Conservation (phyloP, 345 rosid genomes). For the Aethionema arabicum region DNA sequence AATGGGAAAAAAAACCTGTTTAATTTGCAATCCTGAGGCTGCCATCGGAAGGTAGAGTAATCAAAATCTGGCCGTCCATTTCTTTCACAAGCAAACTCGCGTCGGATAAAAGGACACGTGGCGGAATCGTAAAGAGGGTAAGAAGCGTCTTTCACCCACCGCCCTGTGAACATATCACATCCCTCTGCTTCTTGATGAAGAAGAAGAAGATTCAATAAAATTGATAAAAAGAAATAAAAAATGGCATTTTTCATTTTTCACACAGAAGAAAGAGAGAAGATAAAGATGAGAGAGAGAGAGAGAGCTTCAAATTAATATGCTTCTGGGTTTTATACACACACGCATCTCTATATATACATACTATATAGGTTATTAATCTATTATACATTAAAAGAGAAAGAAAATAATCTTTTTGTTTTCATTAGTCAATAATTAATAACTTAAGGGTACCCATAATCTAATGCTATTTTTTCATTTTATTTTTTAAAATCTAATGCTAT, state of each 20-base stretch:
- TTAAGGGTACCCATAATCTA: too few species aligned
- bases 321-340: conserved; percentile 29
- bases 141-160: conserved; percentile 63
- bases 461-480: neutral
- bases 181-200: conserved; percentile 18
- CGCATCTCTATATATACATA: conserved; percentile 23
- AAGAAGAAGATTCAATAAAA: conserved; percentile 25
- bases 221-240: conserved; percentile 19
- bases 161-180: conserved; percentile 63
- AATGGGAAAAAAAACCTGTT: conserved; percentile 38
- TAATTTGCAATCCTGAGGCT: conserved; percentile 59
- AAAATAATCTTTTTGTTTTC: neutral
- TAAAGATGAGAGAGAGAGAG: conserved; percentile 14
- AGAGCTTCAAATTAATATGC: conserved; percentile 33
- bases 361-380: neutral
- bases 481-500: conserved; percentile 7
- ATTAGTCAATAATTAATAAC: conserved; percentile 15
- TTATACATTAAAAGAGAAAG: neutral
- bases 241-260: conserved; percentile 35
- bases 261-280: neutral
- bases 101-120: conserved; percentile 65
- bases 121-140: conserved; percentile 65
- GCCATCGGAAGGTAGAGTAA: conserved; percentile 66
- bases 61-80: conserved; percentile 74
- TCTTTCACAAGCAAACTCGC: conserved; percentile 57